Base-by-base conservation (phyloP, 768 basidiomycete species). In the Tylopilus felleus region DNA sequence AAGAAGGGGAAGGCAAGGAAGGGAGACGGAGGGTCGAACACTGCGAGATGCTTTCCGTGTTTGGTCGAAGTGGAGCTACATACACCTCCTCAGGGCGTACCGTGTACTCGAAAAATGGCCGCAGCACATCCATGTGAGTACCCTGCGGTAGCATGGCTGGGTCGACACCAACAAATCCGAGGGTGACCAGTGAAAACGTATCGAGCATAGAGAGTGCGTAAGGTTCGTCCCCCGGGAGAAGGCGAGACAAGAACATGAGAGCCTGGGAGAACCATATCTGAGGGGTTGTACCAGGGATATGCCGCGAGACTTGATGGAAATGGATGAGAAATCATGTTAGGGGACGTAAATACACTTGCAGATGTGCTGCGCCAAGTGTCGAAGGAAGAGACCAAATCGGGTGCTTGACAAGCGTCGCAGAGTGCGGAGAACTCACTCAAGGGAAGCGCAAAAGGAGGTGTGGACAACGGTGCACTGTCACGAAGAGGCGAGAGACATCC, bases 211-310 rank as follows among this genome's bases (percentile, higher is more conserved):
- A 66, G 22, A 74, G 59, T 0, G 80, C 85, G 33, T 72, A 63
- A 1, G 80, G 79, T 65, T 95, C 93, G 58, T 95, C 88, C 13
- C 93, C 92, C 0, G 87, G 88, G 13, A 84, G 72, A 22, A 86
- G 73, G 31, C 78, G 71, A 14, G 71, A 59, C 1, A 89, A 60
- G 43, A 88, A 77, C 0, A 80, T 71, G 31, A 86, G 77, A 3
- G 83, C 81, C 57, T 88, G 86, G 1, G 83, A 81, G 38, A 86
- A 71, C 88, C 88, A 90, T 19, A 84, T 64, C 50, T 82, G 77
- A 27, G 76, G 71, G 5, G 79, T 70, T n/a, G 77, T 77, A 21
- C 71, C 77, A 6, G 88, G 85, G 13, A 84, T 73, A 13, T 74
- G 67, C 27, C 77, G 74, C 2, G 84, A 88, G n/a, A 90, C 70